Evolutionary conservation across 331 rosid genomes (phyloP), one percentile per base, ranked within the genome.

Genomic region (Pyrus hybrid): DNA sequence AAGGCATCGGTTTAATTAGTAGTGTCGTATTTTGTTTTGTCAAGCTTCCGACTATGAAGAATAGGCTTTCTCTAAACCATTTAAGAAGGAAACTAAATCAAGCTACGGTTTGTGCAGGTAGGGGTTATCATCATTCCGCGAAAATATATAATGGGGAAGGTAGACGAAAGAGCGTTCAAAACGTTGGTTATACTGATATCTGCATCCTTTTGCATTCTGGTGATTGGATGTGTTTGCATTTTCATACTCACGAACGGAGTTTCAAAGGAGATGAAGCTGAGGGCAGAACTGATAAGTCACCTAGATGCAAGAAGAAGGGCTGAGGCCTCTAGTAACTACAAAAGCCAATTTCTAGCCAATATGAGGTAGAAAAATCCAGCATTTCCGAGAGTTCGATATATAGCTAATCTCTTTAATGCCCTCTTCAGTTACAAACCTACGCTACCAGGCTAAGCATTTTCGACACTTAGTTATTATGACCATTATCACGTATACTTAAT

Each of bases 231-330:
- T 77, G 83, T 95, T 51, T 95, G 98, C 82, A 95, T 95, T 75
- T 84, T 95, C 80, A 90, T 95, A 77, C 87, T 95, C 79, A 95
- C 99, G 11, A 95, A 92, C 45, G 99, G 99, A 84, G 99, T 95
- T 28, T 95, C 99, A 23, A 95, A 95, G 92, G 99, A 95, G 83
- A 95, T 95, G 99, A 91, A 89, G 70, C 96, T 95, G 25, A 85
- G 99, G 82, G 99, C 99, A 53, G 99, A 90, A 79, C 82, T 95
- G 70, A 95, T 95, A 43, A 91, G 90, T 80, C 99, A 95, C 63
- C 86, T 95, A 33, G 99, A 95, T 83, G 99, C 99, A 66, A 91
- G 99, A 87, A 92, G 99, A 81, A 89, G 93, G 72, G 99, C 99
- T 28, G 99, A 95, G 85, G 98, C 98, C 29, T 95, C 98, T 70